Conservation (phyloP, 1,139 yeast species). For the Zygosaccharomyces sapae region DNA sequence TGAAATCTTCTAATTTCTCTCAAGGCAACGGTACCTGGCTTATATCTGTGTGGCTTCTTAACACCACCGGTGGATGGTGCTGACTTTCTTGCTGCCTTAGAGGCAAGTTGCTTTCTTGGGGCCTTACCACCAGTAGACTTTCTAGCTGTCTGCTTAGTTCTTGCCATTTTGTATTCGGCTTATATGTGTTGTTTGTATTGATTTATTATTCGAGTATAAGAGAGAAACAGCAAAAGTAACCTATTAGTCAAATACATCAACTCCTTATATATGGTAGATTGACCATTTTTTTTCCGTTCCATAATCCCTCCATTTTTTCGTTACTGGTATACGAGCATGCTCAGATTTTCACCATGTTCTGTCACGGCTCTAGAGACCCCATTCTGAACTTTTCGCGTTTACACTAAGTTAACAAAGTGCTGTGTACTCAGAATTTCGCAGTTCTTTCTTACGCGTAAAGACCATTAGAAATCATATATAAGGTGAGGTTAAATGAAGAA, state of each 20-base stretch:
- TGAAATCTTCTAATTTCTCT: conserved; percentile 99
- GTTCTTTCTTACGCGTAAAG: conserved; percentile 9
- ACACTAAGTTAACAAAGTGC: conserved; percentile 7
- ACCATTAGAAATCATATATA: not conserved
- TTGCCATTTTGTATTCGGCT: conserved; percentile 61
- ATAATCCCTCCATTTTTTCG: not conserved
- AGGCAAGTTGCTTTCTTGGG: conserved; percentile 98
- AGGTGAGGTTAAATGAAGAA: not conserved
- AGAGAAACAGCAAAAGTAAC: not conserved
- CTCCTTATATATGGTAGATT: not conserved
- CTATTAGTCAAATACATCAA: not conserved
- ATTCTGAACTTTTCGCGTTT: conserved; percentile 13
- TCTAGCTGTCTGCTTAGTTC: conserved; percentile 99
- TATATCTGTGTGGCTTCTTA: conserved; percentile 99
- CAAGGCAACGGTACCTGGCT: conserved; percentile 99
- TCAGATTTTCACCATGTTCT: not conserved
- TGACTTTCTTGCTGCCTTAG: conserved; percentile 98
- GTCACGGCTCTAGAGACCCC: not conserved
- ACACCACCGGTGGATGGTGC: conserved; percentile 99
- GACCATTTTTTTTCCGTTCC: not conserved
- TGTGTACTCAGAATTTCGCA: conserved; percentile 15
- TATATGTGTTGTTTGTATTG: not conserved
- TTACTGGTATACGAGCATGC: not conserved
- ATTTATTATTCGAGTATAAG: not conserved
- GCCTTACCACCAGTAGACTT: conserved; percentile 99